Conservation (phyloP, 805 yeast species). For the Deakozyma indianensis region DNA sequence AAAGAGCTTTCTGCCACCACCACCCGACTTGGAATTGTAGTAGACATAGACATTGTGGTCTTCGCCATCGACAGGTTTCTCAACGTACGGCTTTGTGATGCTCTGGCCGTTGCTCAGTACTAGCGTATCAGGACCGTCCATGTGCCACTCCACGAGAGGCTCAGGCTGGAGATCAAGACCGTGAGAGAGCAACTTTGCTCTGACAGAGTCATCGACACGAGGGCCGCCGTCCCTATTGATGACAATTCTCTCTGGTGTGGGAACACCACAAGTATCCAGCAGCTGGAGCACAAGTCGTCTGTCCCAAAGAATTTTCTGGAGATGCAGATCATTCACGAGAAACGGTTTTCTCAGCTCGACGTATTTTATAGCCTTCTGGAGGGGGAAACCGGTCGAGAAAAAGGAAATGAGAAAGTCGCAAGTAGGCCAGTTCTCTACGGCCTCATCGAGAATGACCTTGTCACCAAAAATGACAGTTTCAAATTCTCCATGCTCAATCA, state of each 20-base stretch:
- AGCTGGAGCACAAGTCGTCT: slow-evolving; percentile 74
- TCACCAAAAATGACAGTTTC: slow-evolving; percentile 96
- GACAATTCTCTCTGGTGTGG: slow-evolving; percentile 79
- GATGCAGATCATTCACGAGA: slow-evolving; percentile 69
- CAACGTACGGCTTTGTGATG: slow-evolving; percentile 85
- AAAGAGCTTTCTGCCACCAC: slow-evolving; percentile 91
- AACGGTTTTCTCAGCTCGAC: slow-evolving; percentile 83
- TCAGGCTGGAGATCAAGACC: slow-evolving; percentile 49
- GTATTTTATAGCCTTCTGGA: slow-evolving; percentile 87
- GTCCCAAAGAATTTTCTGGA: slow-evolving; percentile 97
- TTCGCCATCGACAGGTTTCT: slow-evolving; percentile 98
- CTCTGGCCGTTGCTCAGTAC: slow-evolving; percentile 56
- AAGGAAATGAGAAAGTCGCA: slow-evolving; percentile 91
- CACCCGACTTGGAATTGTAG: slow-evolving; percentile 79
- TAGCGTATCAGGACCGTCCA: slow-evolving; percentile 78
- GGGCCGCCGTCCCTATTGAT: slow-evolving; percentile 98
- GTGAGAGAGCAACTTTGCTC: slow-evolving; percentile 40
- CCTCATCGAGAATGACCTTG: slow-evolving; percentile 87
- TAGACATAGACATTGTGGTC: slow-evolving; percentile 93
- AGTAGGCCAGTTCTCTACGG: slow-evolving; percentile 95
- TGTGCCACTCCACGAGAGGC: slow-evolving; percentile 54
- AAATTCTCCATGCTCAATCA: slow-evolving; percentile 88
- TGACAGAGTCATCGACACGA: slow-evolving; percentile 53
- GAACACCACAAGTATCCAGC: slow-evolving; percentile 67
- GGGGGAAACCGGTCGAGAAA: slow-evolving; percentile 91